Evolutionary conservation across 345 rosid genomes (phyloP), one percentile per base, ranked within the genome.

Genomic region (Eucalyptus pauciflora): DNA sequence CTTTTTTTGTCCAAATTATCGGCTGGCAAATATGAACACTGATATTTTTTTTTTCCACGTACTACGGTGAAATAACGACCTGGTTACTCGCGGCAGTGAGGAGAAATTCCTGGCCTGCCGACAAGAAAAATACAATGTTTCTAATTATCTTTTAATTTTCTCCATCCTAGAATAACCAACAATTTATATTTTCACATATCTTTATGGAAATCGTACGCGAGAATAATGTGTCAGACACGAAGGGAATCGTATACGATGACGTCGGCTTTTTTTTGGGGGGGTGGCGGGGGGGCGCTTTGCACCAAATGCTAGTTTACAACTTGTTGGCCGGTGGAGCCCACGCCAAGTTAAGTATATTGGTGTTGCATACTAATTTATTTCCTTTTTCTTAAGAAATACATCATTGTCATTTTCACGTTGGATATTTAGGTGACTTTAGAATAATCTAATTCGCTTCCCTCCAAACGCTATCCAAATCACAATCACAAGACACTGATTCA

Each of bases 1-100:
- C 37, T 2, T 64, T 1, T 1, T n/a, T 0, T 0, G 33, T 60
- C 31, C 71, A 6, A 62, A 62, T n/a, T 64, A 7, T 64, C 0
- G 41, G 10, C 76, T 0, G 41, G 17, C 37, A n/a, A 64, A n/a
- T 64, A 64, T 14, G 41, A 64, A 64, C 7, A 7, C 5, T n/a
- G 18, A 64, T 64, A 0, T 29, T 29, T 6, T 62, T 12, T 60
- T 1, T 51, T 51, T 0, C 2, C 9, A 7, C 56, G 7, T 29
- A 62, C 17, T 3, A 27, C 8, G 2, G 76, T 27, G 22, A 31
- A 33, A 31, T 4, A 7, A 4, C 45, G 9, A 17, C 43, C 2
- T 69, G 5, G 43, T 0, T 33, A 41, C 25, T 62, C 83, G 3
- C 7, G 83, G 27, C 27, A 2, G 24, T 76, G 0, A 0, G 48